A percentile compares a stretch with the other conserved stretches of the same genome.
Evolutionary conservation across 805 yeast species (phyloP).

Genomic region (Lachancea kluyveri): DNA sequence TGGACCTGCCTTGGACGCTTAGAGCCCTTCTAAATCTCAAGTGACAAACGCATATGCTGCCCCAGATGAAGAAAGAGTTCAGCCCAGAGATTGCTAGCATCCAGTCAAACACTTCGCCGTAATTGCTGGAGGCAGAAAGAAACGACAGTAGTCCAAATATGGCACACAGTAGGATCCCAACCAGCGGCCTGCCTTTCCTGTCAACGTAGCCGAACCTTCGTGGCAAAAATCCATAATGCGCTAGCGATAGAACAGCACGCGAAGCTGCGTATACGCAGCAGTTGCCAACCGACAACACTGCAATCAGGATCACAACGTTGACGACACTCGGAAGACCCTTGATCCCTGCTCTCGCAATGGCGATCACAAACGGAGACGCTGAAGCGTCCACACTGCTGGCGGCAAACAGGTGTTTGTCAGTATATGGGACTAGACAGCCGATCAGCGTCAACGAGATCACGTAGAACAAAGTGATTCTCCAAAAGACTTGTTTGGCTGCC

Average conservation of each 20-base stretch:
- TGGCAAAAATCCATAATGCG: constrained; percentile 60
- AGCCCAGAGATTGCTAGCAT: constrained; percentile 56
- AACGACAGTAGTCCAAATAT: constrained; percentile 53
- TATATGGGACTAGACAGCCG: constrained; percentile 42
- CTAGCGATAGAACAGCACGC: constrained; percentile 56
- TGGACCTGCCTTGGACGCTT: constrained; percentile 55
- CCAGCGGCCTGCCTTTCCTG: constrained; percentile 60
- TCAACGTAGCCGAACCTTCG: constrained; percentile 52
- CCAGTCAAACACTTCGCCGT: constrained; percentile 57
- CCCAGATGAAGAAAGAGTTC: constrained; percentile 59
- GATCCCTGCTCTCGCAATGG: constrained; percentile 57
- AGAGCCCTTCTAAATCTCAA: constrained; percentile 61
- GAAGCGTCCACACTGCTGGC: constrained; percentile 48
- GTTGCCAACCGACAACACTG: constrained; percentile 66
- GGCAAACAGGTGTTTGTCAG: constrained; percentile 38
- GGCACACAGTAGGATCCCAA: constrained; percentile 45
- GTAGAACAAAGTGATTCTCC: constrained; percentile 48
- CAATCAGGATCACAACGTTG: constrained; percentile 60
- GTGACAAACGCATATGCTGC: constrained; percentile 51
- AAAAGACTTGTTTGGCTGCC: constrained; percentile 49
- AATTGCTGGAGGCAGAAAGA: constrained; percentile 45
- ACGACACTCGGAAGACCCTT: constrained; percentile 56
- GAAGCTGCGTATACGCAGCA: constrained; percentile 64
- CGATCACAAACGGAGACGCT: constrained; percentile 76
- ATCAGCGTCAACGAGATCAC: constrained; percentile 37